Evolutionary conservation across 371 early-diverging fungal genomes (phyloP), one percentile per base, ranked within the genome.

Genomic region (Homolaphlyctis polyrhiza): DNA sequence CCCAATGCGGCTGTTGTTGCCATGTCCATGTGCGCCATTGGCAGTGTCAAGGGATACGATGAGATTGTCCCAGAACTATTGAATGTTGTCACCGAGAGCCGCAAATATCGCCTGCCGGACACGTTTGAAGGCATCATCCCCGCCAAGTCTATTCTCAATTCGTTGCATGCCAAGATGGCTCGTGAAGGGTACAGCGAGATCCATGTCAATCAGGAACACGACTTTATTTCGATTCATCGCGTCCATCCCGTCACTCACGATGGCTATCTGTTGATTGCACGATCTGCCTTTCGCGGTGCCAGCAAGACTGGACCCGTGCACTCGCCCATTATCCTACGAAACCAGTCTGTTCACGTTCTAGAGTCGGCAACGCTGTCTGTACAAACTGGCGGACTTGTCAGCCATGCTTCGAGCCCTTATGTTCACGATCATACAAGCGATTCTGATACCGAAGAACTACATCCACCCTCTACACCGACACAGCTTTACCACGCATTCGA

Each of bases 11-110:
- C 95, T 6, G 71, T 95, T 1, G 95, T 95, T 1, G 87, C 90
- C 2, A 91, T 98, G 86, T 81, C 93, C 0, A 87, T 85, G 39
- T 92, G 93, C 70, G 95, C 97, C 11, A 80, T 89, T 33, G 98
- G 97, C 8, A 93, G 94, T 57, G 93, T 91, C n/a, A 91, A 92
- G 65, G 97, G 97, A 0, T 98, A 94, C 69, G 98, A 98, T 66
- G 95, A 95, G 71, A 68, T 94, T 14, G 91, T 94, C 39, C 95
- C 95, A 0, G 70, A 84, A 52, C 77, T 91, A 2, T 74, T 96
- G 35, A 89, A 98, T 66, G 78, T 98, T 27, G 97, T 96, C 0
- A 83, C 81, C 3, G 98, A 98, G 73, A 85, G 76, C 14, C 84
- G 95, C 21, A 85, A 69, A 16, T 98, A 98, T 62, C 70, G 77